phyloP scores from a whole-genome alignment of 2,329 filamentous ascomycete species.

The Xylariales sp. region DNA sequence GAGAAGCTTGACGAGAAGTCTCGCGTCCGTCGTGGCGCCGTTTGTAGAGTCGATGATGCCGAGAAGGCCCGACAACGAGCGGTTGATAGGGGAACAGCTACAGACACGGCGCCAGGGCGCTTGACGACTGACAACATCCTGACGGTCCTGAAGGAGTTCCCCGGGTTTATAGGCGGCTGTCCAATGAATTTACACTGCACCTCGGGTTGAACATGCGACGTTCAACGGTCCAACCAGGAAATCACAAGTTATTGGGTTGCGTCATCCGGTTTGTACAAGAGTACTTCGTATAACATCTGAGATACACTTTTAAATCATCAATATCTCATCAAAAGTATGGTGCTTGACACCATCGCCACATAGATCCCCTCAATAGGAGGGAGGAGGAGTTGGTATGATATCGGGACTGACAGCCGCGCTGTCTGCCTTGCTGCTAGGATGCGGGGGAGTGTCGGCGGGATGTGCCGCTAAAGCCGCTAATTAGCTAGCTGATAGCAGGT shows the following conservation, averaged over 20 bases:
- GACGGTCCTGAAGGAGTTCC: not conserved
- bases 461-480: conserved; percentile 12
- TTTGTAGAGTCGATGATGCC: conserved; percentile 21
- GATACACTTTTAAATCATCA: no score
- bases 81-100: conserved; percentile 9
- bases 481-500: conserved; percentile 2
- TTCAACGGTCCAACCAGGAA: not conserved
- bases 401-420: no score
- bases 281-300: no score
- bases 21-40: conserved; percentile 35
- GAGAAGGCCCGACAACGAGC: conserved; percentile 21
- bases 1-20: conserved; percentile 55
- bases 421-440: no score
- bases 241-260: no score
- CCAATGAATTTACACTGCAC: not conserved
- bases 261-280: no score
- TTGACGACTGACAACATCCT: conserved; percentile 19
- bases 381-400: no score
- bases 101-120: conserved; percentile 16
- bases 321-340: no score
- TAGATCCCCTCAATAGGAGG: no score
- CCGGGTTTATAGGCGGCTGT: not conserved
- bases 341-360: no score
- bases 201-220: not conserved
- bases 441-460: conserved; percentile 6